These are phyloP conservation scores for Ustilago hordei DNA, from an alignment of 1,284 basidiomycete species.

Conservation along the genomic window DNA sequence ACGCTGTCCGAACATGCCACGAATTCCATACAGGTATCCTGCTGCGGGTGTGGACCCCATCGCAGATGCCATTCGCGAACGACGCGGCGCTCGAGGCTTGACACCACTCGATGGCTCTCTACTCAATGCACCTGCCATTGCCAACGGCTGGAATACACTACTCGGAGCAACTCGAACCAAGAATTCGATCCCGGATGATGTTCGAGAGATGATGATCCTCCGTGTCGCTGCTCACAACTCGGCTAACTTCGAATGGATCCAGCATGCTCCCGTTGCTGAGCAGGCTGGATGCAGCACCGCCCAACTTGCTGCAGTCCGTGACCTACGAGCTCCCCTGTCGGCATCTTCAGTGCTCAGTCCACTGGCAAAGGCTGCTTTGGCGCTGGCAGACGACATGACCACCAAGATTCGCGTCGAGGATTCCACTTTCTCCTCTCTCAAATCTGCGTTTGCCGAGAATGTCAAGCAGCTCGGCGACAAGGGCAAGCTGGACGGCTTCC, in stretches of 20 bases:
- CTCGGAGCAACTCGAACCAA: constrained; percentile 70
- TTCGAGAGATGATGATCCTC: constrained; percentile 71
- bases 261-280: constrained; percentile 69
- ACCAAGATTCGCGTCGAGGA: constrained; percentile 45
- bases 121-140: constrained; percentile 69
- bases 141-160: constrained; percentile 71
- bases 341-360: constrained; percentile 40
- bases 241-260: constrained; percentile 72
- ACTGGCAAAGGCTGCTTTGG: constrained; percentile 66
- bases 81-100: constrained; percentile 70
- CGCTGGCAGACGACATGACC: constrained; percentile 71
- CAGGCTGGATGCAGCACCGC: constrained; percentile 69
- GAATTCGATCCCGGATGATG: constrained; percentile 70
- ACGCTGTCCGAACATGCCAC: constrained; percentile 52
- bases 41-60: constrained; percentile 67
- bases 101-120: constrained; percentile 71
- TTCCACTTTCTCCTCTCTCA: constrained; percentile 41
- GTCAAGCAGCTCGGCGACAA: constrained; percentile 62
- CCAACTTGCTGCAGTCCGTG: constrained; percentile 70
- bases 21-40: constrained; percentile 69
- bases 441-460: constrained; percentile 53
- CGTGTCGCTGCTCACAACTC: constrained; percentile 71
- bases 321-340: constrained; percentile 51
- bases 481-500: constrained; percentile 58
- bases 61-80: constrained; percentile 70